Evolutionary conservation across 2,329 filamentous ascomycete species (phyloP).

Genomic region (Claviceps pusilla): DNA sequence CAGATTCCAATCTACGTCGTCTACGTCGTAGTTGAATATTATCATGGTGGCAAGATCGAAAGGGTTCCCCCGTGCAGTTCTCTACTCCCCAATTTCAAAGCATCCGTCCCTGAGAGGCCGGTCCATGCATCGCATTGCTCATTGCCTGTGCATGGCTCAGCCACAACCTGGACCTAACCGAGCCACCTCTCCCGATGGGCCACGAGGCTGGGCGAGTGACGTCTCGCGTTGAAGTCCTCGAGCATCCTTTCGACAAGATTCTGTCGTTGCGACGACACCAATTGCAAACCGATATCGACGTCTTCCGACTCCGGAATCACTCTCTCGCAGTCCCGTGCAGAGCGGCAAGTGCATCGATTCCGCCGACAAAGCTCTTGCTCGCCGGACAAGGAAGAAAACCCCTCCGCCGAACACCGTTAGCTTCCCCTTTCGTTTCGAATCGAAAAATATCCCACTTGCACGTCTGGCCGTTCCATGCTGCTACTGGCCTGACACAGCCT

Average conservation of each 20-base stretch:
- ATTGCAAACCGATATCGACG: neutral
- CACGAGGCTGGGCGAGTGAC: neutral
- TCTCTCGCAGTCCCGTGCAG: neutral
- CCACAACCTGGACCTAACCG: neutral
- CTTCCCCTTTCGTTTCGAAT: neutral
- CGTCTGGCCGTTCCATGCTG: slow-evolving; percentile 19
- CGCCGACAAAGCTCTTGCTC: slow-evolving; percentile 2
- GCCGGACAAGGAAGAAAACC: neutral
- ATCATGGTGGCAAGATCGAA: neutral
- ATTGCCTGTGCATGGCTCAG: neutral
- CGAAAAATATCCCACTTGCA: neutral
- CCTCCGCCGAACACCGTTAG: slow-evolving; percentile 1
- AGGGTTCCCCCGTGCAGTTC: neutral
- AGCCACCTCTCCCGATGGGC: neutral
- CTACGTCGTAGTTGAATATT: no score
- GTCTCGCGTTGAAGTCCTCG: neutral
- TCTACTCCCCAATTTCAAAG: neutral
- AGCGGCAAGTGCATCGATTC: slow-evolving; percentile 7
- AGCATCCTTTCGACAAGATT: neutral
- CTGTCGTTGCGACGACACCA: neutral
- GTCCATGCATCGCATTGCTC: neutral
- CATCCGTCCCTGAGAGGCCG: neutral
- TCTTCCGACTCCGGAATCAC: neutral
- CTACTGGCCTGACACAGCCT: slow-evolving; percentile 16
- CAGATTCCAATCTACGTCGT: neutral